phyloP scores from a whole-genome alignment of 257 asterid genomes.

The Solanum medicagineum region DNA sequence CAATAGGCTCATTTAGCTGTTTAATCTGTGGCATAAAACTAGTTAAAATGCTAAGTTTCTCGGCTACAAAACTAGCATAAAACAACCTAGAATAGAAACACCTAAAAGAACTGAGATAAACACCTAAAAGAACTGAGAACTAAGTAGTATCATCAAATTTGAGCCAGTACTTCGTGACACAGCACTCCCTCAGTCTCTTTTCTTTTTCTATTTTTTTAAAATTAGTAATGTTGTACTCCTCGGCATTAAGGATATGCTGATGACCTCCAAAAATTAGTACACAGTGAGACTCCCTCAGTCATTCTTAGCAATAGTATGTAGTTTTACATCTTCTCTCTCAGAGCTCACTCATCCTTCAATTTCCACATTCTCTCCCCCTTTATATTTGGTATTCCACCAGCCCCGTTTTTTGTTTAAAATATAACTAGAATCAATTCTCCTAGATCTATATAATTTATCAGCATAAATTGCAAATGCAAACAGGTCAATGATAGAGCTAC shows the following conservation, averaged over 20 bases:
- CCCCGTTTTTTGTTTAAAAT: background rate
- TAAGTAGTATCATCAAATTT: background rate
- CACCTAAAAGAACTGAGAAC: background rate
- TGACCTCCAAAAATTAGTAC: too few species aligned
- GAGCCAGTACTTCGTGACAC: background rate
- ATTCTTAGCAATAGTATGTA: background rate
- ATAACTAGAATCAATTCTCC: background rate
- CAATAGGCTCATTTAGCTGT: conserved; percentile 75
- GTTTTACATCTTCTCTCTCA: background rate
- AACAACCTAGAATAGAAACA: background rate
- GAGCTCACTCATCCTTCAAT: background rate
- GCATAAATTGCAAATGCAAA: background rate
- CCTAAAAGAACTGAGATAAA: background rate
- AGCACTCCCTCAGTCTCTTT: background rate
- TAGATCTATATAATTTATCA: background rate
- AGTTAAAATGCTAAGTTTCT: background rate
- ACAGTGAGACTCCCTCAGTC: background rate
- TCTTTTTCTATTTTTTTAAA: too few species aligned
- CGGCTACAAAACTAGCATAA: background rate
- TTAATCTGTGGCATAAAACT: conserved; percentile 41
- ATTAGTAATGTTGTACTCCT: too few species aligned
- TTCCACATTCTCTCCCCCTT: background rate
- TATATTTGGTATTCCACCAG: background rate
- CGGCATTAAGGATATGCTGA: too few species aligned
- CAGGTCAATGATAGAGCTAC: background rate